phyloP scores from a whole-genome alignment of 305 asterid genomes.

The Ajuga reptans region DNA sequence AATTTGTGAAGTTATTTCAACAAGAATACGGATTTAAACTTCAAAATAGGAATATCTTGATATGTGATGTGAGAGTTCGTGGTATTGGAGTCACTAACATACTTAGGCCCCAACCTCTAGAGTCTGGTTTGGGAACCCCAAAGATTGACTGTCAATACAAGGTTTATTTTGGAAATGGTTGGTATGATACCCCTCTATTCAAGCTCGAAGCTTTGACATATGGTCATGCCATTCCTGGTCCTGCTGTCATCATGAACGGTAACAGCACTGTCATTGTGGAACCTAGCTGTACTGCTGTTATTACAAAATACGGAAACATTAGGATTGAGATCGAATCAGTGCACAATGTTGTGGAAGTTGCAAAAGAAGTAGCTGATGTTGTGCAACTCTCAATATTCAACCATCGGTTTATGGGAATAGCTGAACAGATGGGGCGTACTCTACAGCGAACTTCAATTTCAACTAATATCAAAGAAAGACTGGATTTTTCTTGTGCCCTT shows the following conservation, averaged over 20 bases:
- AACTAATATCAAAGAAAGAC: slow-evolving; percentile 83
- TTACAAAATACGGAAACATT: slow-evolving; percentile 76
- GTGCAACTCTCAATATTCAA: slow-evolving; percentile 95
- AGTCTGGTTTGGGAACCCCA: slow-evolving; percentile 37
- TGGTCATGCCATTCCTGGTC: slow-evolving; percentile 63
- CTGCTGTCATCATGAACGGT: slow-evolving; percentile 89
- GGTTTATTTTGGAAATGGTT: slow-evolving; percentile 58
- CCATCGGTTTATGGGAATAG: slow-evolving; percentile 93
- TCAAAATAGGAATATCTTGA: slow-evolving; percentile 61
- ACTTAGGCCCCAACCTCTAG: slow-evolving; percentile 55
- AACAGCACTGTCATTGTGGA: slow-evolving; percentile 89
- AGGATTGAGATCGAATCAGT: slow-evolving; percentile 56
- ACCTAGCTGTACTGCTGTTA: slow-evolving; percentile 62
- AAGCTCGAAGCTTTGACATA: slow-evolving; percentile 61
- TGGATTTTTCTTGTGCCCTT: slow-evolving; percentile 97
- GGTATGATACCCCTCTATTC: slow-evolving; percentile 73
- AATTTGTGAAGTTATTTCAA: slow-evolving; percentile 67
- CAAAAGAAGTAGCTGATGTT: slow-evolving; percentile 82
- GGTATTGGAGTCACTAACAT: slow-evolving; percentile 83
- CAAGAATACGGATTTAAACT: slow-evolving; percentile 90
- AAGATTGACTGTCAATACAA: slow-evolving; percentile 41
- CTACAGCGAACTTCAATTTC: slow-evolving; percentile 92
- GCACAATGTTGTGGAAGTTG: slow-evolving; percentile 28
- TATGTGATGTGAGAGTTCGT: slow-evolving; percentile 90
- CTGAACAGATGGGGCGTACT: slow-evolving; percentile 99